phyloP scores from a whole-genome alignment of 176 grass and related monocot genomes.

The Echinochloa phyllopogon region DNA sequence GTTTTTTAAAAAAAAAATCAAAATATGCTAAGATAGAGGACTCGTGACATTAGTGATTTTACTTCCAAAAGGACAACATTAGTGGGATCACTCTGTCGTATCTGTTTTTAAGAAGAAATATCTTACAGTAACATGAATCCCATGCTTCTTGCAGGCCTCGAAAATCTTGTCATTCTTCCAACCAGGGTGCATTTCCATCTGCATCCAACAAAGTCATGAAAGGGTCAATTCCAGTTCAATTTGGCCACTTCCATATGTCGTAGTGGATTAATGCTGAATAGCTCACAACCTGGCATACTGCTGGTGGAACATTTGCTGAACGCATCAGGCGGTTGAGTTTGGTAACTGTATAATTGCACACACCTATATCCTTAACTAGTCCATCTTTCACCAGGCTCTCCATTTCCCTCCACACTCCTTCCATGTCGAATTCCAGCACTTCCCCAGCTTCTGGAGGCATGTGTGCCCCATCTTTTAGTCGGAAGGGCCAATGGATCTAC shows the following conservation, averaged over 20 bases:
- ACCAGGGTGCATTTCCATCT: constrained; percentile 91
- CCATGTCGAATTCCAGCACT: constrained; percentile 81
- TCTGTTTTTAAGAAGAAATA: constrained; percentile 23
- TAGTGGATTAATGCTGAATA: not conserved
- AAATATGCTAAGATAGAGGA: not conserved
- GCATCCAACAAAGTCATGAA: constrained; percentile 9
- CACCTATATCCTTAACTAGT: constrained; percentile 67
- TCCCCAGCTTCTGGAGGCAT: constrained; percentile 65
- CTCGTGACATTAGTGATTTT: not conserved
- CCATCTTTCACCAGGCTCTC: constrained; percentile 68
- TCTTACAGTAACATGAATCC: constrained; percentile 78
- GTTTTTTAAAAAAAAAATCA: not conserved
- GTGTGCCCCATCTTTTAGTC: constrained; percentile 67
- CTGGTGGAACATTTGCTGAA: constrained; percentile 52
- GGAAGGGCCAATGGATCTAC: constrained; percentile 83
- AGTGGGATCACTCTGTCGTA: not conserved
- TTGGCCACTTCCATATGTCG: not conserved
- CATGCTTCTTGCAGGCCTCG: constrained; percentile 75
- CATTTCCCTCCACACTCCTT: constrained; percentile 87
- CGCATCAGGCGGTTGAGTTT: constrained; percentile 66
- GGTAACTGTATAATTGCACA: constrained; percentile 67
- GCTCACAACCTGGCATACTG: constrained; percentile 74
- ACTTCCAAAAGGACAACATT: not conserved
- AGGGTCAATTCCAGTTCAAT: not conserved
- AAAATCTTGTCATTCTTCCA: constrained; percentile 87